phyloP scores from a whole-genome alignment of 2,329 filamentous ascomycete species.

The Aspergillus awamori region DNA sequence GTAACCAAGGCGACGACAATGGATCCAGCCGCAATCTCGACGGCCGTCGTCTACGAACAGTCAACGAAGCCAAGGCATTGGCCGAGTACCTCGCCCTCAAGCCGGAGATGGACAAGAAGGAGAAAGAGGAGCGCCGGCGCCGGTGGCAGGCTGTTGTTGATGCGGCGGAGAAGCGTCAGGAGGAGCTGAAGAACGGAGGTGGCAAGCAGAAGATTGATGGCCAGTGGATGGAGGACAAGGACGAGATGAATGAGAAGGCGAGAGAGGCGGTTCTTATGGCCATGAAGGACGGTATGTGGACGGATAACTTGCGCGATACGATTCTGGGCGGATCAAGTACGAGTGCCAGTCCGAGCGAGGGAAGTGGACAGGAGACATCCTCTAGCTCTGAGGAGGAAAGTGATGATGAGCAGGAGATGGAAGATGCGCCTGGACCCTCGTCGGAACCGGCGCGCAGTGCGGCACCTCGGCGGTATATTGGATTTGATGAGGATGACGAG shows the following conservation, averaged over 20 bases:
- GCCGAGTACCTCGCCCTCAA: constrained; percentile 95
- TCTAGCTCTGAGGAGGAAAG: constrained; percentile 41
- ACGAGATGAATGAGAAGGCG: constrained; percentile 83
- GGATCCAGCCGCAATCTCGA: constrained; percentile 92
- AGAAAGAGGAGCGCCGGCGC: constrained; percentile 79
- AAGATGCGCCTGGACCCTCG: constrained; percentile 32
- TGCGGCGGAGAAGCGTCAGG: constrained; percentile 77
- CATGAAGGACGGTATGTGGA: constrained; percentile 62
- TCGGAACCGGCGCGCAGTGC: constrained; percentile 27
- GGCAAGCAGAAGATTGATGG: constrained; percentile 71
- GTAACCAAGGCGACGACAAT: constrained; percentile 78
- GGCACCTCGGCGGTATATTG: constrained; percentile 44
- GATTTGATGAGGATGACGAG: constrained; percentile 54
- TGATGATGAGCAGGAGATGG: constrained; percentile 42
- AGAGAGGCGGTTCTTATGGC: constrained; percentile 74
- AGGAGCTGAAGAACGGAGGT: constrained; percentile 77
- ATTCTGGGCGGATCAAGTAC: constrained; percentile 41
- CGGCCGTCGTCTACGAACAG: constrained; percentile 83
- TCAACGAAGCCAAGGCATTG: constrained; percentile 91
- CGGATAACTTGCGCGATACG: constrained; percentile 44
- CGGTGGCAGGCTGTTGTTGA: constrained; percentile 89
- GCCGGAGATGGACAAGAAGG: constrained; percentile 93
- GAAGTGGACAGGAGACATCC: constrained; percentile 34
- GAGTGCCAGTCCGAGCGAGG: constrained; percentile 40
- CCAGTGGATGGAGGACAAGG: constrained; percentile 93